Evolutionary conservation across 2,329 filamentous ascomycete species (phyloP).

Genomic region (Pseudophaeomoniella oleicola): DNA sequence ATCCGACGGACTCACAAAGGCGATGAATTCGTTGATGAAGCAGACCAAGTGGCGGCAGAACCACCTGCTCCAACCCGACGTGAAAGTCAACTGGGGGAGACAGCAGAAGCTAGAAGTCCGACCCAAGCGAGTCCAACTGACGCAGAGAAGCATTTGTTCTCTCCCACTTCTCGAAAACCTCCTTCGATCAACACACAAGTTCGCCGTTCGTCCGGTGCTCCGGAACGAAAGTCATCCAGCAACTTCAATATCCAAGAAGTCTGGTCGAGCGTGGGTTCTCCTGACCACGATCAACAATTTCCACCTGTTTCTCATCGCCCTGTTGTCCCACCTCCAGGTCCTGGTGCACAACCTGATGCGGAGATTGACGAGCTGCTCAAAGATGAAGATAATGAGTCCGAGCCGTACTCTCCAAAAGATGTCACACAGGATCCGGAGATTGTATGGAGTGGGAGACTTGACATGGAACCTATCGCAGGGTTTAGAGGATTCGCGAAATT

Average conservation of each 20-base stretch:
- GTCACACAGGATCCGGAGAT: conserved; percentile 54
- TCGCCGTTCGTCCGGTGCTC: conserved; percentile 19
- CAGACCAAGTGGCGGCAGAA: conserved; percentile 36
- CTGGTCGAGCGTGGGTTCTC: conserved; percentile 55
- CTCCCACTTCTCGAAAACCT: conserved; percentile 8
- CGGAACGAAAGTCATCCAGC: conserved; percentile 39
- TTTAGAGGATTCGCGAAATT: conserved; percentile 67
- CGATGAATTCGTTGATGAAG: conserved; percentile 74
- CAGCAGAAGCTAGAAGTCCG: conserved; percentile 4
- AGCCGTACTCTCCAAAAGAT: conserved; percentile 71
- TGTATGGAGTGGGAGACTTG: conserved; percentile 62
- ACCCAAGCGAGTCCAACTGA: neutral
- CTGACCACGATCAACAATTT: conserved; percentile 12
- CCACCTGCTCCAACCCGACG: conserved; percentile 22
- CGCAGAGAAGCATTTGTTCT: neutral
- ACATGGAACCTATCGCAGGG: conserved; percentile 64
- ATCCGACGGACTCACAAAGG: conserved; percentile 89
- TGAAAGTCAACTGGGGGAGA: conserved; percentile 10
- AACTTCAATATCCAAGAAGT: conserved; percentile 78
- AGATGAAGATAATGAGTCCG: conserved; percentile 66
- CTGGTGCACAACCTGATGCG: conserved; percentile 50
- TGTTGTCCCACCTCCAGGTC: conserved; percentile 24
- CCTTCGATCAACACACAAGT: conserved; percentile 22
- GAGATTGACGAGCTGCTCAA: conserved; percentile 83
- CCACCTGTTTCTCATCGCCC: conserved; percentile 15